phyloP scores from a whole-genome alignment of 2,329 filamentous ascomycete genomes.

The Chaetomium globosum region DNA sequence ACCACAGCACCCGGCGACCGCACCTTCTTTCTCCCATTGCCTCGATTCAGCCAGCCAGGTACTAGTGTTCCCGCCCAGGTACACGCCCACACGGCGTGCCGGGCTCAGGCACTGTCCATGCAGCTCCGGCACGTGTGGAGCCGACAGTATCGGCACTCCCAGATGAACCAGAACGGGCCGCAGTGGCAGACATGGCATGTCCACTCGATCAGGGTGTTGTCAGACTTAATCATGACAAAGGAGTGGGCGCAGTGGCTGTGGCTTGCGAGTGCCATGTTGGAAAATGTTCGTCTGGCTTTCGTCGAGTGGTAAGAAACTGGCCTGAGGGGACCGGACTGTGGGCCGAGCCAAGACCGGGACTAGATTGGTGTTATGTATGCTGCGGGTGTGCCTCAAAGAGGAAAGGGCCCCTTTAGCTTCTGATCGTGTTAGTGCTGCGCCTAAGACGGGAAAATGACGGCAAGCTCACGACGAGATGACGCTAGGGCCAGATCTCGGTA shows the following conservation, averaged over 20 bases:
- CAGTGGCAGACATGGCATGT: constrained; percentile 61
- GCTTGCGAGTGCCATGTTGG: constrained; percentile 53
- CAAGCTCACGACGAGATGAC: constrained; percentile 22
- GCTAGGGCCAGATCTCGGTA: not conserved
- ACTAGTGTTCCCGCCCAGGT: constrained; percentile 8
- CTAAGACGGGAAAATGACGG: constrained; percentile 9
- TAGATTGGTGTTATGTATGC: constrained; percentile 17
- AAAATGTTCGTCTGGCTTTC: not conserved
- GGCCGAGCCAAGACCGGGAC: constrained; percentile 18
- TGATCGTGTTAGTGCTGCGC: constrained; percentile 31
- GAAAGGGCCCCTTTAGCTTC: constrained; percentile 26
- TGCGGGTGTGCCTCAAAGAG: constrained; percentile 26
- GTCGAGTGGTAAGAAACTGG: constrained; percentile 2
- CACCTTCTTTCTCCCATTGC: not conserved
- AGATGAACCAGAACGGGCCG: constrained; percentile 69
- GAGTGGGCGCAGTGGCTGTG: constrained; percentile 59
- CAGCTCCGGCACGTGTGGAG: constrained; percentile 65
- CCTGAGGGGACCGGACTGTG: not conserved
- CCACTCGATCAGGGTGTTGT: constrained; percentile 67
- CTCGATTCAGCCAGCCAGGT: constrained; percentile 13
- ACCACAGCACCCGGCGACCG: constrained; percentile 19
- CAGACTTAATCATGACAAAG: constrained; percentile 68
- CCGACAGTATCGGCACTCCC: constrained; percentile 70
- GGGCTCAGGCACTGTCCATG: constrained; percentile 46
- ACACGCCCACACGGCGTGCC: constrained; percentile 11